These are phyloP conservation scores for Limnomonas spitsbergensis DNA, from an alignment of 139 green algal genomes.

Conservation along the genomic window DNA sequence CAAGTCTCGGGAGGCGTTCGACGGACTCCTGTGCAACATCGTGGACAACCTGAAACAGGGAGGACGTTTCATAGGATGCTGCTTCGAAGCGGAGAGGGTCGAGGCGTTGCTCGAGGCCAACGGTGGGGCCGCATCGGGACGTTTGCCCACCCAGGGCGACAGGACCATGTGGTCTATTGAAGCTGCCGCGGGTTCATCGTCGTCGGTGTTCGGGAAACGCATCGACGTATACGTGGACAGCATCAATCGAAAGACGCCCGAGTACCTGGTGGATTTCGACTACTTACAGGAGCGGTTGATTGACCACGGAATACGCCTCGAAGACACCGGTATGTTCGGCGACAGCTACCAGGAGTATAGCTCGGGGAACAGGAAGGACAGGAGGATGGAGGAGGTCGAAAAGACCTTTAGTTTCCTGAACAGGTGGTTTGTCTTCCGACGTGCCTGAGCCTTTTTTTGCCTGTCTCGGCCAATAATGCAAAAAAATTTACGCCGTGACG, in stretches of 20 bases:
- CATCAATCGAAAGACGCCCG: not conserved
- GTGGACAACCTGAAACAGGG: not conserved
- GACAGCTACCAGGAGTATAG: not conserved
- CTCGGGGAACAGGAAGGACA: not conserved
- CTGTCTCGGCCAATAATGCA: no score
- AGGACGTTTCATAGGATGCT: conserved; percentile 2
- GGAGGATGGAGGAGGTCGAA: not conserved
- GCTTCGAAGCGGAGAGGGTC: not conserved
- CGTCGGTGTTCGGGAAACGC: not conserved
- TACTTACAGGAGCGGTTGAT: not conserved
- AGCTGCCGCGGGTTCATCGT: no score
- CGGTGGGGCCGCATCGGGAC: not conserved
- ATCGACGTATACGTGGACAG: conserved; percentile 8
- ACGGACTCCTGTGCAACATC: not conserved
- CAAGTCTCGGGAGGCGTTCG: not conserved
- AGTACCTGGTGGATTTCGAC: conserved; percentile 8
- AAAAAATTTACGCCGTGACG: no score
- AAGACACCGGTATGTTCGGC: not conserved
- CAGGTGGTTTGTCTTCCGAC: conserved; percentile 11
- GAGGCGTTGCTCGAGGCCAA: not conserved
- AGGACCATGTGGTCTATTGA: not conserved
- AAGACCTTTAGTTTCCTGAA: conserved; percentile 12
- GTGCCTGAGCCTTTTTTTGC: no score
- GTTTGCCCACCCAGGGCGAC: not conserved
- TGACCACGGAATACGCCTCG: not conserved